Evolutionary conservation across 164 flowering plant genomes (phyloP), one percentile per base, ranked within the genome.

Genomic region (Berberis vulgaris): DNA sequence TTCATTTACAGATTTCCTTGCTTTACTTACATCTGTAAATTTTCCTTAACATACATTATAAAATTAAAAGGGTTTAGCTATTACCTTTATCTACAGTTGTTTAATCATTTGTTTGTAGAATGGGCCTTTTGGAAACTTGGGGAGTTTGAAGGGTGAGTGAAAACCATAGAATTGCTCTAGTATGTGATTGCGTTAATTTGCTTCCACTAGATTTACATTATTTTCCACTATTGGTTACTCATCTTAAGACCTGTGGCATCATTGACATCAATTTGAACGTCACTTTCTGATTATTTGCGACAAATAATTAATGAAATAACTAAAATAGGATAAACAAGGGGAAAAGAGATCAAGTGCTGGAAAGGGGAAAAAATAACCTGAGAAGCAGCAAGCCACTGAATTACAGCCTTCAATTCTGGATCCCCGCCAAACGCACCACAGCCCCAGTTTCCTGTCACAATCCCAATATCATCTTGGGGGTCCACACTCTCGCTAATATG

Each of bases 371-470:
- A 59, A 60, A 62, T 52, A 62, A 89, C 97, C 94, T 90, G 91
- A 60, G 98, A 89, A 67, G 89, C 94, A 44, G 98, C 96, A 77
- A 93, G 88, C 98, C 98, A 93, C 70, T 93, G 98, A 64, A 88
- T 76, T 41, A 82, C 73, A 64, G 82, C 43, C 72, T 93, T 93
- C 9, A 93, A 68, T 71, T 90, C 86, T 49, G 90, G 94, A 73
- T 93, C 96, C 67, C 97, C 98, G 12, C 94, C 97, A 76, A 88
- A 93, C 56, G 92, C 98, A 69, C 98, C 97, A 79, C 97, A 90
- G 6, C 98, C 98, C 98, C 98, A 90, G 68, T 93, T 93, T 10
- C 98, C 98, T 2, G 98, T 93, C 3, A 71, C 97, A 75, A 93
- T 71, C 38, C 97, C 98, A 52, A 86, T 62, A 54, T 62, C 69